Base-by-base conservation (phyloP, 768 basidiomycete genomes). In the Filobasidium wieringae region DNA sequence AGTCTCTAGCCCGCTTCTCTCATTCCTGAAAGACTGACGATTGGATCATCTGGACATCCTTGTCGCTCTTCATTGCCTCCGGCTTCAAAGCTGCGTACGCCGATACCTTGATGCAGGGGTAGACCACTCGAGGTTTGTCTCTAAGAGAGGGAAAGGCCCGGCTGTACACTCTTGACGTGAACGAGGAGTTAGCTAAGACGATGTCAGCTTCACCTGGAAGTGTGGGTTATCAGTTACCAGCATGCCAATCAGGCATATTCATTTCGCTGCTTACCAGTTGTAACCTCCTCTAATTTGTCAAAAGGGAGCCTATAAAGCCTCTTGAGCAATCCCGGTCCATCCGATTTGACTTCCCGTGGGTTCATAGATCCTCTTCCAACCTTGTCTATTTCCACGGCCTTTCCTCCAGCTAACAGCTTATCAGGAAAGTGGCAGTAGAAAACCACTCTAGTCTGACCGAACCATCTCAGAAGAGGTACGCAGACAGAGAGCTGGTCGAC, bases 391-490 rank as follows among this genome's bases (percentile, higher is more conserved):
- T 41, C 27, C 52, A 69, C 50, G 51, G 67, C 67, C 71, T 73
- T 70, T 32, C 72, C 73, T 12, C 72, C 72, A 41, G 64, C 64
- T 27, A 96, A 80, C 0, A 97, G 78, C 72, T 93, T 93, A 75
- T 99, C 93, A 0, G 93, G 95, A 64, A 99, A 97, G 71, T 97
- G 95, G 64, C 90, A 93, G 71, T 99, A 97, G 74, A 96, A 97
- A 19, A 97, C 84, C 30, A 93, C 87, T 1, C 88, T 82, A n/a
- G 81, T 87, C 22, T 78, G 77, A 2, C 78, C 80, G 14, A 87
- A 66, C 59, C 76, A 66, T 2, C 87, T 80, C 0, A 99, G 78
- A 58, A 95, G 77, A 0, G 93, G 93, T 26, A 96, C 78, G 63
- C 86, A 90, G 1, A 91, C 89, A 4, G 89, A 90, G 19, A 97